These are phyloP conservation scores for Albophoma yamanashiensis DNA, from an alignment of 2,329 filamentous ascomycete species.

Conservation along the genomic window DNA sequence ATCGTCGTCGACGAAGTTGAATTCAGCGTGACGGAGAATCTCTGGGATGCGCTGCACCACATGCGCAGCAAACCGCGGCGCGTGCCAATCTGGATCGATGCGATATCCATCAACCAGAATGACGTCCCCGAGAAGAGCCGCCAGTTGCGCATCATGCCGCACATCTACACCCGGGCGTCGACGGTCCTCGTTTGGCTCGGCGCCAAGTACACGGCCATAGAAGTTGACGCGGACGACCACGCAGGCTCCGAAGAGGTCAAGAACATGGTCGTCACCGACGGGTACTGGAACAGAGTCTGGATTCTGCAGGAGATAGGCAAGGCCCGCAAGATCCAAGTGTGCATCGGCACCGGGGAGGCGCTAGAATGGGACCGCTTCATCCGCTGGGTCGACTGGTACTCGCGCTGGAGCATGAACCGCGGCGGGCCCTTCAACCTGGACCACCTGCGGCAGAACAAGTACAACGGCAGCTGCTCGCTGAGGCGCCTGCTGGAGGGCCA, in stretches of 20 bases:
- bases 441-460: slow-evolving; percentile 4
- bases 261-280: slow-evolving; percentile 2
- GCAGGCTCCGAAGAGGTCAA: background rate
- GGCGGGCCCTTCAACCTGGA: slow-evolving; percentile 4
- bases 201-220: background rate
- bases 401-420: background rate
- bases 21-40: slow-evolving; percentile 6
- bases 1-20: slow-evolving; percentile 5
- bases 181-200: slow-evolving; percentile 10
- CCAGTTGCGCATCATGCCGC: slow-evolving; percentile 11
- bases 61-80: slow-evolving; percentile 3
- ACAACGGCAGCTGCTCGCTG: slow-evolving; percentile 6
- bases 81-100: slow-evolving; percentile 10
- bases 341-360: slow-evolving; percentile 1
- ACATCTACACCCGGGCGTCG: slow-evolving; percentile 8
- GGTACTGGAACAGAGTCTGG: slow-evolving; percentile 8
- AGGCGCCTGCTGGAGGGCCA: slow-evolving; percentile 5
- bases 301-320: slow-evolving; percentile 9
- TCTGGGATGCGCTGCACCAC: slow-evolving; percentile 6
- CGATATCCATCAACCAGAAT: slow-evolving; percentile 8
- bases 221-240: background rate
- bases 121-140: slow-evolving; percentile 6
- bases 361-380: slow-evolving; percentile 5
- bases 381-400: slow-evolving; percentile 2
- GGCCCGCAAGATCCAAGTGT: slow-evolving; percentile 5